A percentile compares a stretch with the other conserved stretches of the same genome.
phyloP scores from a whole-genome alignment of 1,139 yeast species.

The Suhomyces wounanorum region DNA sequence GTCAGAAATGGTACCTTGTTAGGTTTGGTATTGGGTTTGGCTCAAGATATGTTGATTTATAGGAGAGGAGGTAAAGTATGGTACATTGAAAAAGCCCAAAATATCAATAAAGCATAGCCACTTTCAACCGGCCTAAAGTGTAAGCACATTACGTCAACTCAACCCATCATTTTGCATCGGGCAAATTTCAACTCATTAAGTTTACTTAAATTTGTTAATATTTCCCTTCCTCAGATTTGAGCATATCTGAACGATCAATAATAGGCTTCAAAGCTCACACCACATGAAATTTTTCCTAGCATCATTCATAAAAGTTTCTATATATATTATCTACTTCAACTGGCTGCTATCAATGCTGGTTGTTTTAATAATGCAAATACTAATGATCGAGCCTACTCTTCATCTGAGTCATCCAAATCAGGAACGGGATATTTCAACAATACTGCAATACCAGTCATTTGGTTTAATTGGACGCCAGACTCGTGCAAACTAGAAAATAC shows the following conservation, averaged over 20 bases:
- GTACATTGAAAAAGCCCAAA: slow-evolving; percentile 44
- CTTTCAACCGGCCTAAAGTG: no score
- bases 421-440: slow-evolving; percentile 81
- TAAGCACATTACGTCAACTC: no score
- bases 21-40: slow-evolving; percentile 62
- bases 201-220: no score
- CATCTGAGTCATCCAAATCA: slow-evolving; percentile 74
- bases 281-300: neutral
- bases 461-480: slow-evolving; percentile 86
- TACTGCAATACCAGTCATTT: slow-evolving; percentile 89
- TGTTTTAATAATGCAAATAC: neutral
- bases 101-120: neutral
- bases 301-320: neutral
- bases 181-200: no score
- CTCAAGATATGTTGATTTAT: slow-evolving; percentile 64
- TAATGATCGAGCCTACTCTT: slow-evolving; percentile 20
- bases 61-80: slow-evolving; percentile 63
- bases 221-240: no score
- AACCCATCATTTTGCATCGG: no score
- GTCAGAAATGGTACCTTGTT: slow-evolving; percentile 55
- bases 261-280: no score
- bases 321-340: neutral
- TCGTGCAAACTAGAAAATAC: slow-evolving; percentile 86
- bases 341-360: neutral
- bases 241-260: no score